These are phyloP conservation scores for Lactifluus subvellereus DNA, from an alignment of 768 basidiomycete genomes.

Conservation along the genomic window DNA sequence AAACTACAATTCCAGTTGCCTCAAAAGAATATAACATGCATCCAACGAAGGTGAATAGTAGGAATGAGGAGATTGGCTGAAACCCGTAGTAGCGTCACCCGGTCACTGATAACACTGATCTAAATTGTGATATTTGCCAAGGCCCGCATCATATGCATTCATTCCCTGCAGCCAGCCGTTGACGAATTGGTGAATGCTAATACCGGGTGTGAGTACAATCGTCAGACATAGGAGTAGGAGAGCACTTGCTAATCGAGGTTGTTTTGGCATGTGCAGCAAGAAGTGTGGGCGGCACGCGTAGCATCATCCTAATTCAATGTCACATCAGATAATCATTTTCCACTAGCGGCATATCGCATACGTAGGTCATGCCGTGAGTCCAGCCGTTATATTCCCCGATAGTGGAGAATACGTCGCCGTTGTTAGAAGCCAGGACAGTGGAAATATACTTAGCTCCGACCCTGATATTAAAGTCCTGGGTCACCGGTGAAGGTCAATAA, in stretches of 20 bases:
- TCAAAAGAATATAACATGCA: neutral
- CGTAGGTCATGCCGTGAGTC: slow-evolving; percentile 51
- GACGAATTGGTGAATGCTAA: slow-evolving; percentile 59
- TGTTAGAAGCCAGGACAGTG: slow-evolving; percentile 40
- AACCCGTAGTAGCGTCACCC: no score
- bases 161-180: slow-evolving; percentile 68
- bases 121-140: slow-evolving; percentile 69
- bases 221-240: neutral
- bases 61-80: no score
- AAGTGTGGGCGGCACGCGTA: slow-evolving; percentile 47
- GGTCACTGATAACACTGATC: slow-evolving; percentile 29
- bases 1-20: neutral
- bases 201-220: neutral
- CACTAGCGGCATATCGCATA: slow-evolving; percentile 30
- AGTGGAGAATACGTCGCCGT: slow-evolving; percentile 49
- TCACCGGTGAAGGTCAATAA: neutral
- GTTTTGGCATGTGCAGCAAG: slow-evolving; percentile 70
- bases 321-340: neutral
- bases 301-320: slow-evolving; percentile 39
- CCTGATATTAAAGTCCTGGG: slow-evolving; percentile 63
- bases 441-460: slow-evolving; percentile 61
- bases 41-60: no score
- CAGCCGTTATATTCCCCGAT: slow-evolving; percentile 80
- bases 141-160: slow-evolving; percentile 44
- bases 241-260: slow-evolving; percentile 77